Base-by-base conservation (phyloP, 2,329 filamentous ascomycete genomes). In the Colletotrichum acutatum region DNA sequence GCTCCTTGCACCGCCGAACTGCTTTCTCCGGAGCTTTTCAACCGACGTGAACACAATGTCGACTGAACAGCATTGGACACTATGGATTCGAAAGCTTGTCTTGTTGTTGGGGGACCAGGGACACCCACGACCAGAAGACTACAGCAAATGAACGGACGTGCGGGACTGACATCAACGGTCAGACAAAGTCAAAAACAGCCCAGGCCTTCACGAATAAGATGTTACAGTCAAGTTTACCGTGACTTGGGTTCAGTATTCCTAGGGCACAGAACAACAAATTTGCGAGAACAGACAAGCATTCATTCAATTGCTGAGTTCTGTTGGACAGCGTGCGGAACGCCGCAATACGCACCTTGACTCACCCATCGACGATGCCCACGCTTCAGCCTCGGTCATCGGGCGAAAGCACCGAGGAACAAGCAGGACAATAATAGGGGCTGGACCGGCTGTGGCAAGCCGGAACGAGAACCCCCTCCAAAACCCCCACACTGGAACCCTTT, bases 371-470 rank as follows among this genome's bases (percentile, higher is more conserved):
- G n/a, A n/a, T 46, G 14, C 32, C 56, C 12, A 14, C 42, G 22
- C 54, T 19, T 63, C 37, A 60, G 66, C 66, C 70, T 72, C 60
- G 66, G 70, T 49, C 46, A 52, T 64, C 53, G 58, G 59, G 59
- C 59, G 30, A 54, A 54, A 53, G 24, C 65, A 64, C 24, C 52
- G 30, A 72, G 52, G 65, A 28, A 37, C 24, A 22, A 49, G 53
- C 7, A 49, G 19, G 66, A 32, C 16, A 26, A 26, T 22, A 71
- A 62, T 52, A 30, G 49, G 58, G 30, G 28, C 57, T 34, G 32
- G 28, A n/a, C 46, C 46, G 63, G 34, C 49, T 42, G 56, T 64
- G n/a, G 60, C 57, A 62, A 24, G 42, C 60, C 46, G 28, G 30
- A 57, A 53, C 34, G 7, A n/a, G 19, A 49, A 24, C 22, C 1